phyloP scores from a whole-genome alignment of 345 rosid species.

The Draba incana region DNA sequence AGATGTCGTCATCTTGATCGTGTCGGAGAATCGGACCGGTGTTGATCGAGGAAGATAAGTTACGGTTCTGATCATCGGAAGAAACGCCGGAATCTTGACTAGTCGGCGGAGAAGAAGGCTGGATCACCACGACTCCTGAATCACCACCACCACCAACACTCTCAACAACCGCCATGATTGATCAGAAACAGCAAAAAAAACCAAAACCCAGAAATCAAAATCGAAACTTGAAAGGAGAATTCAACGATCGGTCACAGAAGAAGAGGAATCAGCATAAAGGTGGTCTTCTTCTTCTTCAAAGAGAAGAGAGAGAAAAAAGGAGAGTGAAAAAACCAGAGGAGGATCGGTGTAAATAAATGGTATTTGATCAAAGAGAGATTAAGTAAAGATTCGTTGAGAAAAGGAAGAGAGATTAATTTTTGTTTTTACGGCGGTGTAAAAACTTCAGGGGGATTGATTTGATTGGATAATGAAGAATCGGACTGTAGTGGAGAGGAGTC shows the following conservation, averaged over 20 bases:
- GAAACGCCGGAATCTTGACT: conserved; percentile 49
- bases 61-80: conserved; percentile 55
- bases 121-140: conserved; percentile 44
- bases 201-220: conserved; percentile 18
- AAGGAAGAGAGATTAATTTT: not conserved
- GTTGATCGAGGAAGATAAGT: conserved; percentile 26
- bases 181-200: not conserved
- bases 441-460: not conserved
- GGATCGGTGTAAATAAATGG: conserved; percentile 29
- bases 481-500: not conserved
- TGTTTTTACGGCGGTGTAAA: conserved; percentile 18
- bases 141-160: conserved; percentile 45
- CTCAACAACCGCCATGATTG: conserved; percentile 78
- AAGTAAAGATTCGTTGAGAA: conserved; percentile 36
- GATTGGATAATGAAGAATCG: conserved; percentile 7
- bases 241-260: conserved; percentile 31
- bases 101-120: conserved; percentile 41
- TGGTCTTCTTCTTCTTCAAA: conserved; percentile 37
- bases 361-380: conserved; percentile 27
- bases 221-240: not conserved
- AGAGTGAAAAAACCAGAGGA: conserved; percentile 8
- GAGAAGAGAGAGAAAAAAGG: conserved; percentile 3
- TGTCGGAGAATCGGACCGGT: conserved; percentile 19
- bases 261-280: conserved; percentile 44
- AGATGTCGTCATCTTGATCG: conserved; percentile 41